These are phyloP conservation scores for Pythium phragmitis DNA, from an alignment of 352 stramenopile genomes.

Conservation along the genomic window DNA sequence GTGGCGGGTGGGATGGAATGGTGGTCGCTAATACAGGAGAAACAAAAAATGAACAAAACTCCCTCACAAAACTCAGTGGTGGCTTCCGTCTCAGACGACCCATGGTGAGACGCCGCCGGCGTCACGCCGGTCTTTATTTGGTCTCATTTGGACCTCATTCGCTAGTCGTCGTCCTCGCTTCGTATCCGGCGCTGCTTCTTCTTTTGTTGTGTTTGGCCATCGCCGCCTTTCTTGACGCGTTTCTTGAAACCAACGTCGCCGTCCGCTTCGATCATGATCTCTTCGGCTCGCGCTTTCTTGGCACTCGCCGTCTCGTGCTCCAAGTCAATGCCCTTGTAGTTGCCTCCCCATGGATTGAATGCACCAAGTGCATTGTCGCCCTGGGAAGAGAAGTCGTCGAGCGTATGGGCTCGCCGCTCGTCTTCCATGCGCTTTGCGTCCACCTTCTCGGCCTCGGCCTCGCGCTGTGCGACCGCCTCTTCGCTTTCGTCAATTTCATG, in stretches of 20 bases:
- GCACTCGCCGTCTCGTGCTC: slow-evolving; percentile 32
- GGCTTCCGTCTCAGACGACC: background rate
- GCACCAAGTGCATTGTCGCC: slow-evolving; percentile 75
- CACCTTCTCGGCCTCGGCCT: slow-evolving; percentile 44
- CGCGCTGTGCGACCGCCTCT: slow-evolving; percentile 53
- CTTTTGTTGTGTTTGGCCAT: slow-evolving; percentile 29
- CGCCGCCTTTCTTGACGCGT: slow-evolving; percentile 27
- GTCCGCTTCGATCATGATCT: slow-evolving; percentile 48
- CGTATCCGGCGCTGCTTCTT: slow-evolving; percentile 75
- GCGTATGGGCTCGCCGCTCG: slow-evolving; percentile 49
- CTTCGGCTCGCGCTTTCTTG: slow-evolving; percentile 44
- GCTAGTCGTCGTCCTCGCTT: slow-evolving; percentile 54
- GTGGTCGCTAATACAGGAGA: slow-evolving; percentile 23
- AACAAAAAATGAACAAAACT: slow-evolving; percentile 33
- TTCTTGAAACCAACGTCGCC: slow-evolving; percentile 79
- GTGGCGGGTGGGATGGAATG: background rate
- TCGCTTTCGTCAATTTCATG: slow-evolving; percentile 73
- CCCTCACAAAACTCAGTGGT: background rate
- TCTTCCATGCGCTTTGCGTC: slow-evolving; percentile 40
- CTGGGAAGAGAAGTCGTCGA: slow-evolving; percentile 66
- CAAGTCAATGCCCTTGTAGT: slow-evolving; percentile 79
- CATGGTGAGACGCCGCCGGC: too few relatives aligned
- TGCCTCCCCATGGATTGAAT: slow-evolving; percentile 82
- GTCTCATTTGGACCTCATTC: background rate
- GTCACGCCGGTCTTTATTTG: background rate